These are phyloP conservation scores for Coniochaeta sp. DNA, from an alignment of 2,329 filamentous ascomycete species.

Conservation along the genomic window DNA sequence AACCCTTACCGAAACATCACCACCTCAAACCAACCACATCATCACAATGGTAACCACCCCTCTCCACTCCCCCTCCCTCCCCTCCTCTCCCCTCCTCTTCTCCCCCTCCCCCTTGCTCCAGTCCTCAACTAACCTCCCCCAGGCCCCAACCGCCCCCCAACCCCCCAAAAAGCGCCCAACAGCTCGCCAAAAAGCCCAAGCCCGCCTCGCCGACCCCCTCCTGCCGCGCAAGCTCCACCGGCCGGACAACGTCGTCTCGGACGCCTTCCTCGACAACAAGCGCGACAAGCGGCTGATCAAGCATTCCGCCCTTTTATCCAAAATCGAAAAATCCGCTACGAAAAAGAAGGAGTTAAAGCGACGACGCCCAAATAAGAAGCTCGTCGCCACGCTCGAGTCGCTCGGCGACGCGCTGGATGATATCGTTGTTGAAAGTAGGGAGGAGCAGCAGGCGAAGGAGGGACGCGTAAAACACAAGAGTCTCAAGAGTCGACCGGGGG, in stretches of 20 bases:
- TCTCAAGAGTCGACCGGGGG: conserved; percentile 67
- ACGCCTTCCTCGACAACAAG: conserved; percentile 65
- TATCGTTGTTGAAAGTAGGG: conserved; percentile 40
- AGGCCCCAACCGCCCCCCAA: conserved; percentile 10
- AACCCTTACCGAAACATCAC: background rate
- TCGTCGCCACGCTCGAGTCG: conserved; percentile 66
- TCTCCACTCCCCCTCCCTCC: background rate
- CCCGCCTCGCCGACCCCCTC: conserved; percentile 43
- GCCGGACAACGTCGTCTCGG: conserved; percentile 40
- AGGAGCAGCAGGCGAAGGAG: conserved; percentile 32
- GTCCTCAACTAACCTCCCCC: conserved; percentile 7
- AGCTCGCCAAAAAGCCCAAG: conserved; percentile 48
- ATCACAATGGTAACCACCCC: conserved; percentile 5
- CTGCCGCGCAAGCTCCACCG: conserved; percentile 46
- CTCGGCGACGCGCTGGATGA: conserved; percentile 77
- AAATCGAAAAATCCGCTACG: conserved; percentile 55
- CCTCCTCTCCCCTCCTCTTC: conserved; percentile 16
- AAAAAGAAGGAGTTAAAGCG: conserved; percentile 50
- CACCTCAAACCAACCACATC: background rate
- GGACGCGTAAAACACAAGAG: conserved; percentile 68
- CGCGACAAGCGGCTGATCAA: conserved; percentile 78
- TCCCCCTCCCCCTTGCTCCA: conserved; percentile 11
- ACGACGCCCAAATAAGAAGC: conserved; percentile 67
- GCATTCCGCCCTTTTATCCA: conserved; percentile 71
- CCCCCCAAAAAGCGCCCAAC: conserved; percentile 42